phyloP scores from a whole-genome alignment of 768 basidiomycete genomes.

The Suillus subluteus region DNA sequence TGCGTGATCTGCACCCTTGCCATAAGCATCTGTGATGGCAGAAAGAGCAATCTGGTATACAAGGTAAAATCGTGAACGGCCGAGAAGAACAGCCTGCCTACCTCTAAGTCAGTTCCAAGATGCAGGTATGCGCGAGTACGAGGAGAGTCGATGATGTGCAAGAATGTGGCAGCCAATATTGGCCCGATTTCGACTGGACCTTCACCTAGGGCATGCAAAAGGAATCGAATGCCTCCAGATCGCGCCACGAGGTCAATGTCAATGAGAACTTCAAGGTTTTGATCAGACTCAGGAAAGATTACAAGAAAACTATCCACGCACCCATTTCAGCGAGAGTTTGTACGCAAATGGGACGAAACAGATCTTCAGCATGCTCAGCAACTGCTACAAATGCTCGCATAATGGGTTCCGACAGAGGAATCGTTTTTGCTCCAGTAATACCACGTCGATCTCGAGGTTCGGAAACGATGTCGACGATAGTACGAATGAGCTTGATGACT shows the following conservation, averaged over 20 bases:
- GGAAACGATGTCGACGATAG: slow-evolving; percentile 78
- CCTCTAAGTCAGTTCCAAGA: slow-evolving; percentile 90
- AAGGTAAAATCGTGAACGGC: not conserved
- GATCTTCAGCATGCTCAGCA: slow-evolving; percentile 91
- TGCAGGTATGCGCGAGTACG: slow-evolving; percentile 76
- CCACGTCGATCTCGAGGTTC: slow-evolving; percentile 49
- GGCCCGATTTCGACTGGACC: slow-evolving; percentile 84
- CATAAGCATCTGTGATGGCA: slow-evolving; percentile 91
- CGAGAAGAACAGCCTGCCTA: slow-evolving; percentile 34
- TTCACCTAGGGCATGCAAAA: slow-evolving; percentile 88
- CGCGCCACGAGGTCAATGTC: slow-evolving; percentile 82
- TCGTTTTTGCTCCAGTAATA: slow-evolving; percentile 43
- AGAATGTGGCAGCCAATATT: slow-evolving; percentile 76
- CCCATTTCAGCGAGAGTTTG: slow-evolving; percentile 91
- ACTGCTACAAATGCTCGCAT: slow-evolving; percentile 91
- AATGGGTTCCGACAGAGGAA: slow-evolving; percentile 73
- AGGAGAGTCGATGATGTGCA: slow-evolving; percentile 86
- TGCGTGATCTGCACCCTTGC: slow-evolving; percentile 75
- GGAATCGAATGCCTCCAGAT: slow-evolving; percentile 83
- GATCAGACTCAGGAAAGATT: slow-evolving; percentile 16
- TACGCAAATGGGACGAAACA: slow-evolving; percentile 79
- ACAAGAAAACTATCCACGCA: slow-evolving; percentile 40
- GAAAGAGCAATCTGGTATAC: slow-evolving; percentile 73
- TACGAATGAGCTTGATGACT: slow-evolving; percentile 85
- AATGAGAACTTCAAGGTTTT: slow-evolving; percentile 65